A percentile compares a stretch with the other conserved stretches of the same genome.
Conservation (phyloP, 441 rosid genomes). For the Populus hybrid region DNA sequence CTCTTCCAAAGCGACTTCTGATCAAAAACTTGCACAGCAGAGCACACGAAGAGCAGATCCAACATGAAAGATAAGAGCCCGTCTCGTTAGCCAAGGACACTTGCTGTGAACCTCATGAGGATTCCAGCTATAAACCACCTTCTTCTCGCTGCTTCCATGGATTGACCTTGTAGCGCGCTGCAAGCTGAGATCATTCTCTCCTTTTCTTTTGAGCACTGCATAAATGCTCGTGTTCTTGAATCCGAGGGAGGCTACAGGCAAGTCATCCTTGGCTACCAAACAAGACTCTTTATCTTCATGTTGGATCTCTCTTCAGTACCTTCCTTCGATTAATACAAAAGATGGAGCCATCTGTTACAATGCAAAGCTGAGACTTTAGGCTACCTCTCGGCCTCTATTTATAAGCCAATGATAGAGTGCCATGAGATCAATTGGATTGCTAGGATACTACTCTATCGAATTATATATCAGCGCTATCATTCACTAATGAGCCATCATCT, state of each 20-base stretch:
- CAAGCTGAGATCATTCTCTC: not conserved
- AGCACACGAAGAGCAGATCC: conserved; percentile 27
- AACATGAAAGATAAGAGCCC: conserved; percentile 34
- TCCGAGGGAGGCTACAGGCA: conserved; percentile 32
- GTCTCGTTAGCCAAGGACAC: conserved; percentile 47
- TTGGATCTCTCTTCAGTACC: conserved; percentile 25
- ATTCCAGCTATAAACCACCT: not conserved
- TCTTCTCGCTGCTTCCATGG: not conserved
- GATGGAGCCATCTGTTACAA: not conserved
- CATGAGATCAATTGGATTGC: not conserved
- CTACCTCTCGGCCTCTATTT: conserved; percentile 17
- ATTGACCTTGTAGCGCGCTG: no score
- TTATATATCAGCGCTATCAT: not conserved
- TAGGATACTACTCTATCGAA: not conserved
- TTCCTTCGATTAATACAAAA: no score
- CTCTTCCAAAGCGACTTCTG: not conserved
- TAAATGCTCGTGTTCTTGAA: not conserved
- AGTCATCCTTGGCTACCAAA: conserved; percentile 57
- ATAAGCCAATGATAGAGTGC: conserved; percentile 17
- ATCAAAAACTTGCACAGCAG: not conserved
- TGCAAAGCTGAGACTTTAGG: not conserved
- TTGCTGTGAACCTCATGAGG: conserved; percentile 31
- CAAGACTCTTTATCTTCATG: conserved; percentile 35
- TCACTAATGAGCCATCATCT: not conserved
- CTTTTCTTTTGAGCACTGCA: not conserved